Evolutionary conservation across 345 rosid genomes (phyloP).

Genomic region (Citrus hindsii): DNA sequence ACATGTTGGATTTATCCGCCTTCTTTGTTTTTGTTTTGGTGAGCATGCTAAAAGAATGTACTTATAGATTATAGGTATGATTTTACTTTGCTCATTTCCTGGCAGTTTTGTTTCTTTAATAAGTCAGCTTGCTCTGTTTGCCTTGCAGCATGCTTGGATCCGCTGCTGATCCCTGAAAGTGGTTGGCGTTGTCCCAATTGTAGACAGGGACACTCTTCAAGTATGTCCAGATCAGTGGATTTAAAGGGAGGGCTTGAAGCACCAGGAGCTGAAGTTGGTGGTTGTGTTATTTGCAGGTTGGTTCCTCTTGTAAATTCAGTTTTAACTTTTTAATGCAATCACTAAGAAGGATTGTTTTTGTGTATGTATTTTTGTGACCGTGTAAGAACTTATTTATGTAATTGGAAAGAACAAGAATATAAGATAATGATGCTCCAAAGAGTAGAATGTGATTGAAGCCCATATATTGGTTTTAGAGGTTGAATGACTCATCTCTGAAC

Average conservation of each 20-base stretch:
- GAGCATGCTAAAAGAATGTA: background rate
- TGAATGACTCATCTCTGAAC: background rate
- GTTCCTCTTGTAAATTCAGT: slow-evolving; percentile 9
- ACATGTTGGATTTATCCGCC: background rate
- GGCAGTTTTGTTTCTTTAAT: background rate
- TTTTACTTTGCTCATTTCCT: background rate
- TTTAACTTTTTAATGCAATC: background rate
- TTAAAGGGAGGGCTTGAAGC: slow-evolving; percentile 69
- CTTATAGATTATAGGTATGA: background rate
- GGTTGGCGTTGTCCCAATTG: slow-evolving; percentile 84
- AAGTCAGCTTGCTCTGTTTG: slow-evolving; percentile 22
- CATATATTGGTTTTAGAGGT: slow-evolving; percentile 2
- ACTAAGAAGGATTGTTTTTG: background rate
- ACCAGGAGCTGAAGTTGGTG: slow-evolving; percentile 81
- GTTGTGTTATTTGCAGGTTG: slow-evolving; percentile 95
- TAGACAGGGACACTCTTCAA: slow-evolving; percentile 42
- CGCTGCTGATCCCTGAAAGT: slow-evolving; percentile 56
- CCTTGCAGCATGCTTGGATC: slow-evolving; percentile 80
- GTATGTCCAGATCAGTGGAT: slow-evolving; percentile 45
- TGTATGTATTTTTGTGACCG: slow-evolving; percentile 1
- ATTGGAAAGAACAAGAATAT: background rate
- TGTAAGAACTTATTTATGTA: background rate
- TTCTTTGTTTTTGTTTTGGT: background rate
- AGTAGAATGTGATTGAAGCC: background rate
- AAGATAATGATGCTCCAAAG: background rate